Evolutionary conservation across 2,329 filamentous ascomycete genomes (phyloP).

Genomic region (Zasmidium angulare): DNA sequence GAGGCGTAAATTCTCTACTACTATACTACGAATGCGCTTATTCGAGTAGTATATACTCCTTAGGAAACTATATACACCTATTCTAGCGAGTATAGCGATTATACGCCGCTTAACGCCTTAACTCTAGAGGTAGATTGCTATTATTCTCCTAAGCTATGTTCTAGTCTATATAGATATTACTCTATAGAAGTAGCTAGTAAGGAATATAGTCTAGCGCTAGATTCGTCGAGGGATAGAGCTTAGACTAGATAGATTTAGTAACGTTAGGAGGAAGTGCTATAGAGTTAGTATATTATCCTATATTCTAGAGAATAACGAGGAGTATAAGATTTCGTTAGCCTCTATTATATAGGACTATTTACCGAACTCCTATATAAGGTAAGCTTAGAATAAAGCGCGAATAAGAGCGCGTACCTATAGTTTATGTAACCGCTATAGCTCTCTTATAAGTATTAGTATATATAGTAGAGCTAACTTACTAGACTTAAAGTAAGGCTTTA

Average conservation of each 20-base stretch:
- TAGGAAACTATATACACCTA: background rate
- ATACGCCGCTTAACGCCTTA: background rate
- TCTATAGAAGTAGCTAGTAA: background rate
- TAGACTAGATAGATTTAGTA: no score
- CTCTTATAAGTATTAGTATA: background rate
- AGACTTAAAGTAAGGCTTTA: background rate
- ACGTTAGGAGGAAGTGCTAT: background rate
- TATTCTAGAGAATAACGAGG: background rate
- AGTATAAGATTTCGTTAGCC: background rate
- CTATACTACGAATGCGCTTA: background rate
- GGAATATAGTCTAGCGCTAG: background rate
- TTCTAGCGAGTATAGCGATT: background rate
- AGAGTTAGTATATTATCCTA: background rate
- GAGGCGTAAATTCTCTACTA: background rate
- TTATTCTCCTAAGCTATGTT: background rate
- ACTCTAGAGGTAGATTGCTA: background rate
- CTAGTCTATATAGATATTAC: background rate
- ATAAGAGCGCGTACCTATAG: background rate
- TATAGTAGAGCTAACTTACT: background rate
- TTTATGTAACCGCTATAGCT: background rate
- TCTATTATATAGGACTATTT: background rate
- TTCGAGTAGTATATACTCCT: background rate
- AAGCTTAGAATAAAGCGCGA: background rate
- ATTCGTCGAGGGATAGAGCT: background rate
- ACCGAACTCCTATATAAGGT: background rate